Evolutionary conservation across 352 stramenopile genomes (phyloP), one percentile per base, ranked within the genome.

Genomic region (Pythium biforme): DNA sequence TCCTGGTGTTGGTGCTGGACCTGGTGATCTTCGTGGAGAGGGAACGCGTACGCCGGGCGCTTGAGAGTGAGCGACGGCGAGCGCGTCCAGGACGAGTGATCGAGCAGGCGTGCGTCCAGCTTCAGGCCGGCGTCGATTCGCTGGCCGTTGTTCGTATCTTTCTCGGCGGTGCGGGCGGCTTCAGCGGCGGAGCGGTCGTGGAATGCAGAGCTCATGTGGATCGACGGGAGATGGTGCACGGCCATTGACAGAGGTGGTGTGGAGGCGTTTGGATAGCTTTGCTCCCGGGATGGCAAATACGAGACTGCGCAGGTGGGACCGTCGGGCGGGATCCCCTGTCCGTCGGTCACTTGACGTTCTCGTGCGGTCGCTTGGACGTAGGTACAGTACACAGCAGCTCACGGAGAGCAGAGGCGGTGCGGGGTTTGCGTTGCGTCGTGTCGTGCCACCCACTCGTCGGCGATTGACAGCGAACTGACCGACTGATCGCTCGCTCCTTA

Each of bases 131-230:
- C 26, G 39, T 40, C 45, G 37, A 41, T 25, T 48, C 34, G 22
- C 23, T 41, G 1, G 50, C 26, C 23, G 47, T n/a, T 3, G 26
- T 37, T 39, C 15, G 47, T 50, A 25, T 40, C 47, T 56, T 33
- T 39, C 34, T 50, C 34, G 34, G 34, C 27, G 26, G 26, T 17
- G 54, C 40, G 54, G 26, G 47, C 26, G 8, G 50, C 37, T 1
- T 31, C 37, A 10, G 19, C 37, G 14, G 8, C n/a, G 29, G 20
- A 55, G 55, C 31, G 49, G 41, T 45, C 47, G 33, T 27, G 37
- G n/a, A 55, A 64, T 46, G 33, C 57, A 27, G 57, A 57, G 47
- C 51, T 64, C 57, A 64, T 64, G 57, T 57, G 57, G 48, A 64
- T 57, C 57, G 57, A 56, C 7, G 46, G 57, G 49, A 64, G 57